Evolutionary conservation across 176 grass and related monocot species (phyloP).

Genomic region (Oryza officinalis): DNA sequence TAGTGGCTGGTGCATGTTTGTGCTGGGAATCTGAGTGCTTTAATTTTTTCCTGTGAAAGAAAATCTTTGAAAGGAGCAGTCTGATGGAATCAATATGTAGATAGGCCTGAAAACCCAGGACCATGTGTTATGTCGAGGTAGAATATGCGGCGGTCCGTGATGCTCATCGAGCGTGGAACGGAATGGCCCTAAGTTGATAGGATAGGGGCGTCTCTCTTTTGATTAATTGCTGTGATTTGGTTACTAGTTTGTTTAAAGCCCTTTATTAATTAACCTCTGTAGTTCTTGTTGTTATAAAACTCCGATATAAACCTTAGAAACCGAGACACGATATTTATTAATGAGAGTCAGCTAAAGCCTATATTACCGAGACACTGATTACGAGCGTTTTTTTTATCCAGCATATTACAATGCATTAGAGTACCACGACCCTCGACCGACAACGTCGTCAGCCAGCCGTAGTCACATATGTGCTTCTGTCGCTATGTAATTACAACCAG

Average conservation of each 20-base stretch:
- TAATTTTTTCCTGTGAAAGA: constrained; percentile 9
- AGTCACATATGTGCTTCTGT: no score
- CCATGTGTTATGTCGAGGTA: background rate
- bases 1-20: constrained; percentile 17
- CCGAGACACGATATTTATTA: no score
- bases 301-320: no score
- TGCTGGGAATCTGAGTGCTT: background rate
- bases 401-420: no score
- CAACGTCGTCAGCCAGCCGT: no score
- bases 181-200: background rate
- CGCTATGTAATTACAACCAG: no score
- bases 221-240: constrained; percentile 19
- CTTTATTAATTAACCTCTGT: background rate
- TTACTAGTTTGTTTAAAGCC: background rate
- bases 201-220: constrained; percentile 1
- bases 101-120: background rate
- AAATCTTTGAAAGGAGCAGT: background rate
- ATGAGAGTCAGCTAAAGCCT: no score
- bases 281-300: no score
- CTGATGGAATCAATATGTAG: background rate
- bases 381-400: no score
- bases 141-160: background rate
- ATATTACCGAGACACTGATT: no score
- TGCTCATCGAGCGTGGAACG: no score
- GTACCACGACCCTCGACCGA: no score